Evolutionary conservation across 2,329 filamentous ascomycete species (phyloP), one percentile per base, ranked within the genome.

Genomic region (Chrysoporthe cubensis): DNA sequence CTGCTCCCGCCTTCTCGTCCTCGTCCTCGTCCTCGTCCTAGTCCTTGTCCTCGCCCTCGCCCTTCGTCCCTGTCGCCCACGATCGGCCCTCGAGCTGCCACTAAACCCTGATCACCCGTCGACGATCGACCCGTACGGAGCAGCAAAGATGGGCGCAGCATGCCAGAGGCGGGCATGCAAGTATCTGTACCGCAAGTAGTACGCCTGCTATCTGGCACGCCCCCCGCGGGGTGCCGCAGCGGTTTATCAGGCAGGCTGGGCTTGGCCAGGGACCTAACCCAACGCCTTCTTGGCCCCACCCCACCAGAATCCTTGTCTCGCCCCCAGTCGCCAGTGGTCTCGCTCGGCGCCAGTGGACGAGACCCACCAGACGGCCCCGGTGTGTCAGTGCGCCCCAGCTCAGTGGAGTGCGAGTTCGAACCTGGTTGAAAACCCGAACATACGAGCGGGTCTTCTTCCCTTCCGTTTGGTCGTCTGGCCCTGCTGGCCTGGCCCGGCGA

Each of bases 191-290:
- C 8, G 9, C 44, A 8, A 50, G 18, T n/a, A 18, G 46, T 11
- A 50, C 16, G 44, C 21, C 48, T 52, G 21, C 21, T 54, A 16
- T 54, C 50, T 54, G 11, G 13, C 13, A 54, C 50, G 50, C 50
- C 50, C 48, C 50, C 50, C 50, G 50, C 50, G 50, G 50, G 50
- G 50, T 54, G 32, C 54, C 54, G 34, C 54, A 40, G 54, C 32
- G 34, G 32, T 40, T 57, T 40, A 57, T 40, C 54, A 57, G 54
- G 32, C 9, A 11, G 54, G 54, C 54, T 40, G 54, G 54, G 34
- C 34, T 54, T 21, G 50, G 54, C 54, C 54, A 40, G 54, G 54
- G 26, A 40, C 54, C 32, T 57, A 9, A 57, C 18, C 54, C 54
- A 57, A 57, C 54, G 54, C 32, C 34, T 34, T 40, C 32, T 40